Evolutionary conservation across 2,329 filamentous ascomycete genomes (phyloP), one percentile per base, ranked within the genome.

Genomic region (Trichophyton simii): DNA sequence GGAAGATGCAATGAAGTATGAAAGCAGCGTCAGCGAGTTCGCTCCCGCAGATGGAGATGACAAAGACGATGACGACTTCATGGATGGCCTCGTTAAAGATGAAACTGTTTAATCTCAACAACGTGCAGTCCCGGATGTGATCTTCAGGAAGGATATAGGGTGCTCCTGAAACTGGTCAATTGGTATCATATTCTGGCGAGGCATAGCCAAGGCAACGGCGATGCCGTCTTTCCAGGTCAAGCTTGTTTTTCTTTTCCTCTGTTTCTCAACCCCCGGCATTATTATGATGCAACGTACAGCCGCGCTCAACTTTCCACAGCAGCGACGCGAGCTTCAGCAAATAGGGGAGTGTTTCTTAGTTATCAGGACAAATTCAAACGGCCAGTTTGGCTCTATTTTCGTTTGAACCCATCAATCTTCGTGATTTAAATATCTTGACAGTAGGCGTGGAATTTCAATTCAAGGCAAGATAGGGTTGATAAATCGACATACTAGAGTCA

Each of bases 21-120:
- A 64, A n/a, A 64, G 55, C 13, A 59, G 60, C 20, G 46, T 5
- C 8, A 65, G 63, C 52, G 63, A 66, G 18, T 66, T 59, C 36
- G 25, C 50, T 22, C 41, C 54, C 4, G 50, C 22, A n/a, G 13
- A 54, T 3, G 50, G 22, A n/a, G 60, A 61, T 3, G 34, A 61
- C 15, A 38, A 44, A 4, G 54, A 60, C 44, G 59, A 61, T 11
- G 57, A 41, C 28, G 50, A 60, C 28, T 28, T 25, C 22, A 54
- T 54, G 25, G 50, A 54, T n/a, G 50, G 4, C 3, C 1, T 34
- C 11, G 25, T 58, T 3, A 55, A 62, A 8, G 44, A 52, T 8
- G 57, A 63, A 18, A 55, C 25, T 25, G 20, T 57, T 57, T 41
- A 41, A 41, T 15, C 55, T 34, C 34, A n/a, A 25, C 8, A 6